Base-by-base conservation (phyloP, 257 asterid genomes). In the Petunia secreta region DNA sequence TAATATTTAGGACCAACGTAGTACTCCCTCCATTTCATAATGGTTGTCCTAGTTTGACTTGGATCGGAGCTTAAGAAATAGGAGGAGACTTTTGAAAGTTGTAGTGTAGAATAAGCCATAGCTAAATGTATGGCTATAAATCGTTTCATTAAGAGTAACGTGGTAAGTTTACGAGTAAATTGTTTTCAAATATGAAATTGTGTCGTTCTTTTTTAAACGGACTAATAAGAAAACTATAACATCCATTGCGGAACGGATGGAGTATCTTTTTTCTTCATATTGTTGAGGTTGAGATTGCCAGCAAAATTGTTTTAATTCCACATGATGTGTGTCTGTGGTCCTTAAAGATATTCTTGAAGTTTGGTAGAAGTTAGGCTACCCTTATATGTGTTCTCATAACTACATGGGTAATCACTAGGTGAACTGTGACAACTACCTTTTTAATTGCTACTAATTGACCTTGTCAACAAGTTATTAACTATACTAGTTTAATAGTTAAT, bases 281-380 rank as follows among this genome's bases (percentile, higher is more conserved):
- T 58, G 63, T 14, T 78, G 10, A 14, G 11, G n/a, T 14, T 34
- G 69, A 10, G 34, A 25, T 77, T 77, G 48, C 8, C 36, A 1
- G 48, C 5, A 64, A 38, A 13, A 79, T 63, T 48, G n/a, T 16
- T 63, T 79, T 48, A 3, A 59, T 55, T 77, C 71, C 80, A 77
- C 71, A 59, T 77, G 80, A 25, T 25, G 54, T 37, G 11, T 79
- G 76, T 8, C 71, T 8, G 75, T 41, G 75, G 14, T 50, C 64
- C 75, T 15, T 65, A 44, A 25, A 43, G 38, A 41, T 43, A 14
- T 54, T 44, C 52, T 69, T 63, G 75, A 48, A 57, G 54, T 36
- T 64, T 25, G 48, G 75, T 79, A 79, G 50, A 64, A 63, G 81
- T 79, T 50, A 38, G 81, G 82, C 82, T 14, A 79, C 75, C 39